Conservation (phyloP, 1,284 basidiomycete genomes). For the Coniferiporia weirii region DNA sequence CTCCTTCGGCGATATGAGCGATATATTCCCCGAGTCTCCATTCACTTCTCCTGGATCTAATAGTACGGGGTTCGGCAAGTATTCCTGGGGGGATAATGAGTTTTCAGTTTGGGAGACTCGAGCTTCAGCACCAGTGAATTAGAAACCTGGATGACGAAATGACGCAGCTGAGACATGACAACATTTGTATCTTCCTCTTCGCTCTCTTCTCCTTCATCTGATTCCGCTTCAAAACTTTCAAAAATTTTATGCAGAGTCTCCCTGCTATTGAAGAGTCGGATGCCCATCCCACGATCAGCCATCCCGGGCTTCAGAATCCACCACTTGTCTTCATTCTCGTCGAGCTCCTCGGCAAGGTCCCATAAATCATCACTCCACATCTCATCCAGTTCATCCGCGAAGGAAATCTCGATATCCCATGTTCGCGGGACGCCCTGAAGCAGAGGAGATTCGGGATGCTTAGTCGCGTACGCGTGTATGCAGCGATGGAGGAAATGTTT, state of each 20-base stretch:
- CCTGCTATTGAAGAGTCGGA: constrained; percentile 84
- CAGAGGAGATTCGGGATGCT: constrained; percentile 58
- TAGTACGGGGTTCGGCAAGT: constrained; percentile 72
- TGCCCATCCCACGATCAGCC: constrained; percentile 94
- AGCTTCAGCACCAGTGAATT: constrained; percentile 13
- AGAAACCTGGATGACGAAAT: constrained; percentile 93
- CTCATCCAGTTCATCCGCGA: constrained; percentile 94
- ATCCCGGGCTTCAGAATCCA: constrained; percentile 97
- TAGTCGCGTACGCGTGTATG: constrained; percentile 70
- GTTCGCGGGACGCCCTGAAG: constrained; percentile 65
- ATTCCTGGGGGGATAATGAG: constrained; percentile 56
- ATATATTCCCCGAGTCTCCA: constrained; percentile 19
- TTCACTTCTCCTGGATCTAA: constrained; percentile 58
- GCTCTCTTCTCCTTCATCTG: constrained; percentile 34
- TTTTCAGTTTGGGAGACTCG: constrained; percentile 2
- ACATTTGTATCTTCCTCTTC: constrained; percentile 49
- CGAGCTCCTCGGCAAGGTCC: constrained; percentile 70
- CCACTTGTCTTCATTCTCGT: constrained; percentile 53
- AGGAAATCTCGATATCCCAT: constrained; percentile 86
- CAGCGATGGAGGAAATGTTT: constrained; percentile 89
- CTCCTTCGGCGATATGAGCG: constrained; percentile 18
- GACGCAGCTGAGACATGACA: constrained; percentile 81
- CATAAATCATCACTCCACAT: constrained; percentile 91
- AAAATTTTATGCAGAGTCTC: constrained; percentile 76
- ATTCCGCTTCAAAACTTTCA: constrained; percentile 72